Evolutionary conservation across 2,329 filamentous ascomycete species (phyloP).

Genomic region (Lecanicillium sp.): DNA sequence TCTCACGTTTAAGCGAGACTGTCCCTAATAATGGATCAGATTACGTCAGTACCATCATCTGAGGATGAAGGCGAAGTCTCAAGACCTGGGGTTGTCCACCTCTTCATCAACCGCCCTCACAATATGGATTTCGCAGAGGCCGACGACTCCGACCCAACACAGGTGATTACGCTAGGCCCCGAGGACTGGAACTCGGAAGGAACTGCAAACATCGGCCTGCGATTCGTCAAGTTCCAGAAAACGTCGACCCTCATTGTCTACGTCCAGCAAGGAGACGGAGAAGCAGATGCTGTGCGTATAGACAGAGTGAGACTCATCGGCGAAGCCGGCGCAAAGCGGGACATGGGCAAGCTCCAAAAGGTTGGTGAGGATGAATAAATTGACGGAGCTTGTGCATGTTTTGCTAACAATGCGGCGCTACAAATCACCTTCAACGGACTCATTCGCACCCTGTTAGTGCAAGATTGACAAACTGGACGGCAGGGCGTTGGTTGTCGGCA

Average conservation of each 20-base stretch:
- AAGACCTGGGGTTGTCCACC: conserved; percentile 72
- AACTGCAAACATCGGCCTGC: conserved; percentile 64
- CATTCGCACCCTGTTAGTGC: too few relatives aligned
- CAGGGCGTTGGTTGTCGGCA: too few relatives aligned
- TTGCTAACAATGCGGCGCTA: too few relatives aligned
- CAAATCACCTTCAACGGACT: too few relatives aligned
- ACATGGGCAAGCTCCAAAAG: conserved; percentile 94
- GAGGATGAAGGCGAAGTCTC: conserved; percentile 66
- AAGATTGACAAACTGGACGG: too few relatives aligned
- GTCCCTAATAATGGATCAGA: conserved; percentile 33
- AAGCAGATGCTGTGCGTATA: conserved; percentile 77
- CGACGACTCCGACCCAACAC: conserved; percentile 74
- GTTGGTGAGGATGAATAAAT: conserved; percentile 64
- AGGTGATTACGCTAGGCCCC: conserved; percentile 65
- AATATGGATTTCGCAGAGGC: conserved; percentile 94
- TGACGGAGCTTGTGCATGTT: too few relatives aligned
- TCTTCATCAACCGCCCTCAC: conserved; percentile 83
- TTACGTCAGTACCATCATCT: conserved; percentile 68
- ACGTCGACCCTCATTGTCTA: conserved; percentile 82
- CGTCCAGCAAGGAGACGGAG: conserved; percentile 76
- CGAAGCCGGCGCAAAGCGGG: conserved; percentile 83
- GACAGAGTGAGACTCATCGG: conserved; percentile 76
- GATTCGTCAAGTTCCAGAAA: conserved; percentile 97
- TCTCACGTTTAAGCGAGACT: too few relatives aligned
- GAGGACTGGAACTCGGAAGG: conserved; percentile 77